Base-by-base conservation (phyloP, 305 asterid genomes). In the Fraxinus xanthoxyloides region DNA sequence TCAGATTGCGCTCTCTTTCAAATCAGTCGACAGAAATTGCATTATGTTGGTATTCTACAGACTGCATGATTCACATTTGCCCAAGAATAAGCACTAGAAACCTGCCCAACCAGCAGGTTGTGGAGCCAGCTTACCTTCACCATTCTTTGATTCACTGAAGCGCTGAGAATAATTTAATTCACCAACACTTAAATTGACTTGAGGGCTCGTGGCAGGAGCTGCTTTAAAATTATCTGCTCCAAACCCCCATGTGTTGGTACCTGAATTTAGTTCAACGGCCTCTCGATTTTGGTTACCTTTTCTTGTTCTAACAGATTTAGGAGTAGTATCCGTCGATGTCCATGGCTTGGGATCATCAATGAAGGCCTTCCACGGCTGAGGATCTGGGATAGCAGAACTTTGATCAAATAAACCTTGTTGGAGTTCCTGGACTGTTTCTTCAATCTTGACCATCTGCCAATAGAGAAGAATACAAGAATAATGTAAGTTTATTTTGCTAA, bases 41-140 rank as follows among this genome's bases (percentile, higher is more conserved):
- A 17, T 19, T 48, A 56, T 7, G 26, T 17, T 19, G 28, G 67
- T 19, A 56, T 5, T 56, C 67, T n/a, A 56, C 26, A 56, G 24
- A 5, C 67, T 56, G 7, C 15, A 17, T 17, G 59, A 13, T 56
- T 54, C 28, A 56, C 24, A 23, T 17, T 34, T 10, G 67, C 73
- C 43, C 51, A 31, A 6, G 61, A 59, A 59, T 54, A 26, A 38
- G 38, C 46, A 21, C 90, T 89, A 93, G 90, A 93, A 95, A 72
- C 99, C 99, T 65, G 98, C 98, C 99, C 99, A 95, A 46, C 99
- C 99, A 76, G 97, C 95, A 78, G 99, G 99, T 84, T 89, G 97
- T 56, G 94, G 70, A 24, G 86, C 87, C 34, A 89, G 82, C 88
- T 88, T 91, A 82, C 86, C 88, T 36, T 83, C 93, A 23, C 76